These are phyloP conservation scores for Brasilioporus rufonigricans DNA, from an alignment of 768 basidiomycete species.

Conservation along the genomic window DNA sequence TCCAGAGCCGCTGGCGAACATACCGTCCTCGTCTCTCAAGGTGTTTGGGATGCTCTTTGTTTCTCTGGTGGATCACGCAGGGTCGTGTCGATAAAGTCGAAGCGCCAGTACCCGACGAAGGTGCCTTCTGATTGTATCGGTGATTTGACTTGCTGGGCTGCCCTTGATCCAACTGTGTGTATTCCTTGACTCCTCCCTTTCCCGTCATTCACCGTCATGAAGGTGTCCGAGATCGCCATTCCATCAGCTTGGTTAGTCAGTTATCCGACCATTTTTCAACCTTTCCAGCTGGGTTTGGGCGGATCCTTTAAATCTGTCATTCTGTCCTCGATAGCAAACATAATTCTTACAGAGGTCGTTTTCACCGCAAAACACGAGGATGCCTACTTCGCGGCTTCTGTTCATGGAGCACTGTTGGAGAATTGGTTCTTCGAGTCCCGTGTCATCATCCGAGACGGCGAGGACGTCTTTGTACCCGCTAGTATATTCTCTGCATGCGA, in stretches of 20 bases:
- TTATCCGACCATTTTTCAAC: constrained; percentile 37
- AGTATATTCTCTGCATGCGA: constrained; percentile 19
- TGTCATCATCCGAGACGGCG: constrained; percentile 53
- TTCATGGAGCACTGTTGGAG: constrained; percentile 38
- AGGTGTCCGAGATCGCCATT: constrained; percentile 35
- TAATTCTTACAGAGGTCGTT: constrained; percentile 50
- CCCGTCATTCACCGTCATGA: constrained; percentile 23
- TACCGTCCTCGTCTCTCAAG: constrained; percentile 30
- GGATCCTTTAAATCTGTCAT: constrained; percentile 16
- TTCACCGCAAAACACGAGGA: constrained; percentile 48
- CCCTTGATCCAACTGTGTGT: constrained; percentile 39
- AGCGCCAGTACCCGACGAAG: constrained; percentile 1
- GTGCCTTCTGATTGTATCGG: not conserved
- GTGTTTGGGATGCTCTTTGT: constrained; percentile 32
- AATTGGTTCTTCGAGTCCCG: constrained; percentile 40
- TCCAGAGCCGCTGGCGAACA: constrained; percentile 16
- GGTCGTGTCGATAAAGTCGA: constrained; percentile 27
- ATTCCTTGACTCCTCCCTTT: not conserved
- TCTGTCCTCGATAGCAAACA: constrained; percentile 27
- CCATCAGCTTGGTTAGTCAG: constrained; percentile 40
- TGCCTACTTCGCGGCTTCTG: constrained; percentile 45
- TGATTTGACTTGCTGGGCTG: constrained; percentile 36
- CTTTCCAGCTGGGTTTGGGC: constrained; percentile 10
- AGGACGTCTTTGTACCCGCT: constrained; percentile 33
- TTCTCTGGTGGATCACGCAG: constrained; percentile 10